Evolutionary conservation across 352 stramenopile species (phyloP).

Genomic region (Thalassiosira mediterranea): DNA sequence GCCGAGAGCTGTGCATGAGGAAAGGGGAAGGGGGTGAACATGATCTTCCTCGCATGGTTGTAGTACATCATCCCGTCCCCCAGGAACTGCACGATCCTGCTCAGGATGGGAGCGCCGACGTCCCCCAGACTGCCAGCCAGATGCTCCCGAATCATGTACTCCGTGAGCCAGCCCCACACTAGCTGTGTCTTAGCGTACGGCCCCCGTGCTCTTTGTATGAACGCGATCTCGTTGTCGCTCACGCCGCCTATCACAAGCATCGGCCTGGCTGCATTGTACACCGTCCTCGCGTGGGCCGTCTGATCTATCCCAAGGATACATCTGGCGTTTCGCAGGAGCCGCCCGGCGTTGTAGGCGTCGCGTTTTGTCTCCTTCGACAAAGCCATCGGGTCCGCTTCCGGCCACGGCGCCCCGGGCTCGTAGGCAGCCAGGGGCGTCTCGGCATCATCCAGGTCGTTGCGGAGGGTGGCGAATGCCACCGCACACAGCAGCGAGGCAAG

Average conservation of each 20-base stretch:
- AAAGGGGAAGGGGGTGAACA: conserved; percentile 73
- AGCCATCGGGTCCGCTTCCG: conserved; percentile 47
- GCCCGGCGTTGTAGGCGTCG: conserved; percentile 10
- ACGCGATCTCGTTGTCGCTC: conserved; percentile 53
- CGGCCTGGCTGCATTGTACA: conserved; percentile 52
- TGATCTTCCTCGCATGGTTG: conserved; percentile 73
- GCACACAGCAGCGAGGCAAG: conserved; percentile 49
- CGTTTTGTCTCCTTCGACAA: not conserved
- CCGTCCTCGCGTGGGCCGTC: conserved; percentile 15
- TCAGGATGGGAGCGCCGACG: conserved; percentile 66
- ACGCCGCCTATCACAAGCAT: conserved; percentile 63
- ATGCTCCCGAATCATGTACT: conserved; percentile 74
- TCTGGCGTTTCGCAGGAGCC: conserved; percentile 11
- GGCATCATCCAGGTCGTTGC: conserved; percentile 59
- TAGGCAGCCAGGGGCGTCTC: conserved; percentile 53
- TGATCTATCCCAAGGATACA: conserved; percentile 43
- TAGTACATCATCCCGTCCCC: conserved; percentile 75
- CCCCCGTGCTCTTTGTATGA: conserved; percentile 58
- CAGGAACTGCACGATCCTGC: conserved; percentile 69
- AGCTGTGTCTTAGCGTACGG: conserved; percentile 59
- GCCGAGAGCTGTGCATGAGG: conserved; percentile 52
- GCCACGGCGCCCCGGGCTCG: conserved; percentile 38
- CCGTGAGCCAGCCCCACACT: conserved; percentile 61
- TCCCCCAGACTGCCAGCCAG: conserved; percentile 56
- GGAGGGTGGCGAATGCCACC: conserved; percentile 56